phyloP scores from a whole-genome alignment of 2,329 filamentous ascomycete genomes.

The Fusarium drepaniforme region DNA sequence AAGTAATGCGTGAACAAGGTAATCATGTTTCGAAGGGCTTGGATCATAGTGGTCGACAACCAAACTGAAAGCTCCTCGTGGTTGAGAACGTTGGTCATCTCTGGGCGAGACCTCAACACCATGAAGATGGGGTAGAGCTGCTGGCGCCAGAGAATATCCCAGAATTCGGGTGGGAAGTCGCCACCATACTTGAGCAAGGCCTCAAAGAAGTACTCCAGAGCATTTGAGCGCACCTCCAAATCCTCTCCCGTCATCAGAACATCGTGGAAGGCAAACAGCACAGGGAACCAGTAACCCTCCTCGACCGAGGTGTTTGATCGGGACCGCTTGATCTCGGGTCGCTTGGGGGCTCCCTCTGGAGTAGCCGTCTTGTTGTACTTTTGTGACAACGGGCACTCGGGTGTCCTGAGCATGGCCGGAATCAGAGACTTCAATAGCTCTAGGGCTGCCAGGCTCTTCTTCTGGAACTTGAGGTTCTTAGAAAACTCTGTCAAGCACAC shows the following conservation, averaged over 20 bases:
- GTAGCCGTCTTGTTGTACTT: slow-evolving; percentile 58
- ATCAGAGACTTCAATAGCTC: slow-evolving; percentile 95
- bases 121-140: slow-evolving; percentile 98
- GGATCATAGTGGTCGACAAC: slow-evolving; percentile 99
- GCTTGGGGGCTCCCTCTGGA: slow-evolving; percentile 58
- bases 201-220: slow-evolving; percentile 97
- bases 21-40: slow-evolving; percentile 98
- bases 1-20: slow-evolving; percentile 99
- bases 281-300: slow-evolving; percentile 98
- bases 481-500: slow-evolving; percentile 98
- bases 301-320: slow-evolving; percentile 88
- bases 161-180: slow-evolving; percentile 93
- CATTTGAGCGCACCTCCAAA: slow-evolving; percentile 90
- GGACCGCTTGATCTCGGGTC: slow-evolving; percentile 63
- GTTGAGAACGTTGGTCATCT: slow-evolving; percentile 95
- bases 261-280: slow-evolving; percentile 98
- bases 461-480: slow-evolving; percentile 98
- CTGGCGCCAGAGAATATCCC: slow-evolving; percentile 98
- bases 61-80: slow-evolving; percentile 98
- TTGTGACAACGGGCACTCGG: slow-evolving; percentile 90
- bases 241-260: slow-evolving; percentile 99
- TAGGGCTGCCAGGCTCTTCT: slow-evolving; percentile 96
- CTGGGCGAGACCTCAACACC: slow-evolving; percentile 94
- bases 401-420: slow-evolving; percentile 93
- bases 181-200: slow-evolving; percentile 90